These are phyloP conservation scores for Platanthera guangdongensis DNA, from an alignment of 106 monocot species.

Conservation along the genomic window DNA sequence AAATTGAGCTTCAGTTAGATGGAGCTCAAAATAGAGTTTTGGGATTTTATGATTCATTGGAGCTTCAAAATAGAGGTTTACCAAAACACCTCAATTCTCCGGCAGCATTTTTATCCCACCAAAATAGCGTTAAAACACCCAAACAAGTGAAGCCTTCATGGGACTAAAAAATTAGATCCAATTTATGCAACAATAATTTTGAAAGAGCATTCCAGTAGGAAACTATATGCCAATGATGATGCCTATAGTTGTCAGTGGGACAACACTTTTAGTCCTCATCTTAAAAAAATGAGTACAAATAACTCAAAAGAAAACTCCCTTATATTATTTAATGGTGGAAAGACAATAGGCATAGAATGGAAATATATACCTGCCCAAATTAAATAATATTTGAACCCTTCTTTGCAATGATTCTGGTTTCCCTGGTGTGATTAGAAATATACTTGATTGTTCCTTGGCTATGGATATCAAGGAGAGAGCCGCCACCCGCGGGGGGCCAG, in stretches of 20 bases:
- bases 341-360: not conserved
- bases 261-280: not conserved
- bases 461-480: too few relatives aligned
- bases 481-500: too few relatives aligned
- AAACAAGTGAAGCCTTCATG: not conserved
- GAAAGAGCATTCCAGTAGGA: not conserved
- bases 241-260: not conserved
- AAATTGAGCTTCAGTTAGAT: too few relatives aligned
- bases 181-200: not conserved
- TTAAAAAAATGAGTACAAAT: not conserved
- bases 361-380: not conserved
- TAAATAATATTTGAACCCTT: not conserved
- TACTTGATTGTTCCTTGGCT: not conserved
- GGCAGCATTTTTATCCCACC: too few relatives aligned
- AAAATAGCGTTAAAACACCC: too few relatives aligned
- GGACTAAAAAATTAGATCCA: not conserved
- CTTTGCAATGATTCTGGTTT: not conserved
- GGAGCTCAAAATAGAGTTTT: too few relatives aligned
- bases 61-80: too few relatives aligned
- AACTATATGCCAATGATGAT: not conserved
- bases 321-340: not conserved
- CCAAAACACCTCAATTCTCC: too few relatives aligned
- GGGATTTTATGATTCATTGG: too few relatives aligned
- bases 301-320: not conserved
- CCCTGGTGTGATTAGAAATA: not conserved